phyloP scores from a whole-genome alignment of 805 yeast genomes.

The Cyberlindnera maritima region DNA sequence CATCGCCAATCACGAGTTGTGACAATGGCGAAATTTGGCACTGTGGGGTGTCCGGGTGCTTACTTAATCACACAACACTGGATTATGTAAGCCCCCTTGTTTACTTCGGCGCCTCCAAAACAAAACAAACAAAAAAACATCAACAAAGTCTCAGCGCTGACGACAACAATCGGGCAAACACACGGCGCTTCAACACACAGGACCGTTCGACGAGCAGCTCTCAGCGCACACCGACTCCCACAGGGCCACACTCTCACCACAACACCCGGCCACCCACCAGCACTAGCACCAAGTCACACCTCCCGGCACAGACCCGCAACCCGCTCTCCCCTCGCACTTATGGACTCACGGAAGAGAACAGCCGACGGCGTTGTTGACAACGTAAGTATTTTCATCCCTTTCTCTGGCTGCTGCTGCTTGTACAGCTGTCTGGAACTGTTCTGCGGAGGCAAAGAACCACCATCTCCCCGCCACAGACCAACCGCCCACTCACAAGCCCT shows the following conservation, averaged over 20 bases:
- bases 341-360: slow-evolving; percentile 20
- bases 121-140: slow-evolving; percentile 16
- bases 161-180: background rate
- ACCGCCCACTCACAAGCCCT: too few species aligned
- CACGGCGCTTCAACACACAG: background rate
- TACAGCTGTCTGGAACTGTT: too few species aligned
- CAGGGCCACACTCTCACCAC: too few species aligned
- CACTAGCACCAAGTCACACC: too few species aligned
- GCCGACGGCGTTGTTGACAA: slow-evolving; percentile 15
- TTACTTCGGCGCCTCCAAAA: slow-evolving; percentile 7
- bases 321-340: background rate
- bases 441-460: too few species aligned
- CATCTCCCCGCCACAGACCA: too few species aligned
- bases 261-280: too few species aligned
- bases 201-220: too few species aligned
- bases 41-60: slow-evolving; percentile 2
- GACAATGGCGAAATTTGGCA: background rate
- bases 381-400: slow-evolving; percentile 12
- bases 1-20: background rate
- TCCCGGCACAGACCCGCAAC: background rate
- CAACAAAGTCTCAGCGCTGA: slow-evolving; percentile 8
- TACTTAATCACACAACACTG: background rate
- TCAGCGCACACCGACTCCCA: too few species aligned
- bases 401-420: too few species aligned
- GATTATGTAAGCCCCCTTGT: slow-evolving; percentile 1